Evolutionary conservation across 768 basidiomycete species (phyloP), one percentile per base, ranked within the genome.

Genomic region (Auriscalpium orientale): DNA sequence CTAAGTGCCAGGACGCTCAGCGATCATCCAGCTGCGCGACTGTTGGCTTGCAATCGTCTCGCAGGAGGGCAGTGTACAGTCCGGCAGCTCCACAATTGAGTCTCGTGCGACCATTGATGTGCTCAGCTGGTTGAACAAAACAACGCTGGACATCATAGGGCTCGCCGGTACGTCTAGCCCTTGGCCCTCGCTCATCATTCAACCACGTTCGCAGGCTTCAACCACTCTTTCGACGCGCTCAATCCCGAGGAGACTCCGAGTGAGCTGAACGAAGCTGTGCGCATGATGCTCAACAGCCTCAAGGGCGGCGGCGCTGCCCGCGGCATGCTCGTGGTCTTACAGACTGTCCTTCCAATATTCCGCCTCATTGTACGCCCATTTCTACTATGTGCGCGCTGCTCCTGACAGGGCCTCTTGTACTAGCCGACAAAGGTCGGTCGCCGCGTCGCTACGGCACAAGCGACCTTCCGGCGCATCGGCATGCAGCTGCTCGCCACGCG

Each of bases 381-480:
- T 18, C 40, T 15, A 7, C 28, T 4, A 28, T 28, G 28, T 28
- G 9, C 13, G 40, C 40, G 40, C 40, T 43, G 40, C 40, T 15
- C 15, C 13, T 15, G 40, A 13, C 18, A 18, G 40, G 9, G 15
- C 8, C 40, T 43, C 40, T 15, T 43, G 18, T 43, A 40, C 38
- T 40, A 43, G 40, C 40, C 40, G 18, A 5, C 40, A 8, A 43
- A 8, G 6, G 40, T 18, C 40, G 18, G 40, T 15, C 13, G 28
- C 13, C 40, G 40, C 40, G 4, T 43, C 15, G 40, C 8, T 13
- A 55, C 53, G 7, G 75, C 79, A 5, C 67, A 70, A 36, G 61
- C 56, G 1, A 78, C 73, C 0, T 83, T 84, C 72, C 56, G 62
- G 12, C 71, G 75, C 10, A 79, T 87, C 47, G 84, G 81, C 7